Evolutionary conservation across 495 filamentous ascomycete species (phyloP).

Genomic region (Evernia prunastri): DNA sequence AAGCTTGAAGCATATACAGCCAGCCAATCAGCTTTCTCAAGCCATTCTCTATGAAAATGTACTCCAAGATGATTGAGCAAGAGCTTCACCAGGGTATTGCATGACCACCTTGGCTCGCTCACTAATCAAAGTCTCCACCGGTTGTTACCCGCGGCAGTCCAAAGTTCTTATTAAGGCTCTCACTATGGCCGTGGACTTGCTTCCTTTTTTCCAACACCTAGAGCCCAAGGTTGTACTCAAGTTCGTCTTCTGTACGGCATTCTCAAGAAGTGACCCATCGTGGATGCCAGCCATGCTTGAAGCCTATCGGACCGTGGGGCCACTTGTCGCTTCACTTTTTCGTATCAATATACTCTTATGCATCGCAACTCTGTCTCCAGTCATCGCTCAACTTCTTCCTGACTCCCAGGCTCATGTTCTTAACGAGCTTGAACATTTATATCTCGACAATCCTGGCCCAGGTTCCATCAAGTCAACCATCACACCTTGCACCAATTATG

Average conservation of each 20-base stretch:
- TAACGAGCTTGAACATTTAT: slow-evolving; percentile 13
- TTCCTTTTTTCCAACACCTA: background rate
- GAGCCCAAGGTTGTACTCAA: background rate
- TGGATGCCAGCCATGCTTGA: background rate
- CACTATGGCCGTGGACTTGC: no score
- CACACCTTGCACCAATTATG: slow-evolving; percentile 19
- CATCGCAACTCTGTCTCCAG: background rate
- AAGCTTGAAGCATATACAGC: background rate
- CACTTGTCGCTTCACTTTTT: no score
- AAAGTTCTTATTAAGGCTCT: no score
- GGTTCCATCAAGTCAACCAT: slow-evolving; percentile 7
- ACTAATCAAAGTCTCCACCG: no score
- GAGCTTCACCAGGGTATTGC: background rate
- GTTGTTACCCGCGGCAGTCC: no score
- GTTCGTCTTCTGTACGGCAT: background rate
- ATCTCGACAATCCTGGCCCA: slow-evolving; percentile 1
- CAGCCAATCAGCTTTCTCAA: background rate
- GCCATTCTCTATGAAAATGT: background rate
- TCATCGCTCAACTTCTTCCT: slow-evolving; percentile 12
- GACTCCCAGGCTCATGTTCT: slow-evolving; percentile 3
- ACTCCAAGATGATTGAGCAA: background rate
- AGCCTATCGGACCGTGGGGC: no score
- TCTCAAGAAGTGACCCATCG: background rate
- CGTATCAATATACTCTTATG: background rate
- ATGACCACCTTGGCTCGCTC: no score